Conservation (phyloP, 306 rosid species). For the Glycine tomentella region DNA sequence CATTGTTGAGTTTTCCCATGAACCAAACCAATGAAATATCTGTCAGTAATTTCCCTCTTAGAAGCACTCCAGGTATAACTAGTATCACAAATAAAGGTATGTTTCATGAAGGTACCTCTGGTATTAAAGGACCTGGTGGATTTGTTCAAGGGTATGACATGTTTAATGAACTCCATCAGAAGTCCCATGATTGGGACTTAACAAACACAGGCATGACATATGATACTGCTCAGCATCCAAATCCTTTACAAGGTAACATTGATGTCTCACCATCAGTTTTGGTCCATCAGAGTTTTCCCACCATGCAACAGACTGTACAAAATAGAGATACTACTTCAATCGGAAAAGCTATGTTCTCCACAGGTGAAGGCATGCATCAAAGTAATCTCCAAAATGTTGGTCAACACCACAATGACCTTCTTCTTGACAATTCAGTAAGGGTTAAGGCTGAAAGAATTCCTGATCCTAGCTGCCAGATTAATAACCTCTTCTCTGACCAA, state of each 20-base stretch:
- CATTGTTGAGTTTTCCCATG: constrained; percentile 72
- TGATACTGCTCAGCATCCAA: constrained; percentile 65
- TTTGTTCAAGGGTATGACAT: constrained; percentile 65
- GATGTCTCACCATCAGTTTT: constrained; percentile 66
- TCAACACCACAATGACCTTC: constrained; percentile 55
- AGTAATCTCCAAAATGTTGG: constrained; percentile 56
- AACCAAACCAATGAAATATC: constrained; percentile 67
- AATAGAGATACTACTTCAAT: constrained; percentile 57
- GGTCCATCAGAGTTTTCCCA: constrained; percentile 70
- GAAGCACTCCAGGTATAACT: constrained; percentile 63
- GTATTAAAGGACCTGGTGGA: constrained; percentile 60
- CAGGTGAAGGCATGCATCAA: constrained; percentile 57
- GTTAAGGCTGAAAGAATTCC: constrained; percentile 67
- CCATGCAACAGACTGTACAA: constrained; percentile 61
- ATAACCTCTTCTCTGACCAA: constrained; percentile 61
- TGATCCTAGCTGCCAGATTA: constrained; percentile 50
- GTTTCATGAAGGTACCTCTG: constrained; percentile 58
- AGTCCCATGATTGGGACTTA: constrained; percentile 79
- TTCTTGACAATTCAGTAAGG: constrained; percentile 59
- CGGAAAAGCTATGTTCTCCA: constrained; percentile 60
- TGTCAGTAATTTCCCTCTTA: constrained; percentile 68
- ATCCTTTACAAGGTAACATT: constrained; percentile 61
- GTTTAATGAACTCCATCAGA: constrained; percentile 71
- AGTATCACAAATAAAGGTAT: constrained; percentile 56
- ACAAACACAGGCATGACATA: constrained; percentile 65